A percentile compares a stretch with the other conserved stretches of the same genome.
These are phyloP conservation scores for Botrytis tulipae DNA, from an alignment of 2,329 filamentous ascomycete genomes.

Conservation along the genomic window DNA sequence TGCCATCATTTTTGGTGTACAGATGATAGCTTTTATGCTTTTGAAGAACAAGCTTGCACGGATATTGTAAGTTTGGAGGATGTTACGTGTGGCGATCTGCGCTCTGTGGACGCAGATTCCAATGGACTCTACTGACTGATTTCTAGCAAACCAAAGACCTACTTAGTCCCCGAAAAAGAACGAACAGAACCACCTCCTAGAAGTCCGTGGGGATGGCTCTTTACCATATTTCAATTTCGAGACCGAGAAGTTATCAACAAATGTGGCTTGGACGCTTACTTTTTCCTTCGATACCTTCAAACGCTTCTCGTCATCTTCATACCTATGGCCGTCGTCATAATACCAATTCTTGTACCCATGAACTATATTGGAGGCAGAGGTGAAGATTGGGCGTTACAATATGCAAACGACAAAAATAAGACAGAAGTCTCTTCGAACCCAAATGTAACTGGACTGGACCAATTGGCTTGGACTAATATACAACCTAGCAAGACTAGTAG, in stretches of 20 bases:
- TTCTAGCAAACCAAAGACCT: slow-evolving; percentile 74
- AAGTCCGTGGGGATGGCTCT: slow-evolving; percentile 48
- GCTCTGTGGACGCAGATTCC: background rate
- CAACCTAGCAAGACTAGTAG: slow-evolving; percentile 38
- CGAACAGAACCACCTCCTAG: slow-evolving; percentile 71
- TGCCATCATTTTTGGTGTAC: slow-evolving; percentile 40
- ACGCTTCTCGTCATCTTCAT: slow-evolving; percentile 89
- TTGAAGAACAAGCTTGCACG: slow-evolving; percentile 75
- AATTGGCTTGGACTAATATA: slow-evolving; percentile 63
- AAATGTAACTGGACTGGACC: slow-evolving; percentile 64
- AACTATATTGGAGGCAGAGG: slow-evolving; percentile 71
- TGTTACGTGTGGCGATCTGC: background rate
- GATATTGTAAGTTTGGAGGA: slow-evolving; percentile 65
- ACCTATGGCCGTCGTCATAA: slow-evolving; percentile 71
- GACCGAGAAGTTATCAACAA: slow-evolving; percentile 87
- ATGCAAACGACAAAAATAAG: slow-evolving; percentile 38
- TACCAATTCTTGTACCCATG: slow-evolving; percentile 83
- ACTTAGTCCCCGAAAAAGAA: slow-evolving; percentile 80
- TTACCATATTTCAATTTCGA: slow-evolving; percentile 65
- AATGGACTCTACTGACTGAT: slow-evolving; percentile 23
- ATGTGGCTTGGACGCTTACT: slow-evolving; percentile 94
- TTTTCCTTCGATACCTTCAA: slow-evolving; percentile 88
- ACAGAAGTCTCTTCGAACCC: slow-evolving; percentile 18
- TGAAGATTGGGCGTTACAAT: slow-evolving; percentile 44
- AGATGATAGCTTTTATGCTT: slow-evolving; percentile 69